Base-by-base conservation (phyloP, 2,329 filamentous ascomycete genomes). In the Colletotrichum endophyticum region DNA sequence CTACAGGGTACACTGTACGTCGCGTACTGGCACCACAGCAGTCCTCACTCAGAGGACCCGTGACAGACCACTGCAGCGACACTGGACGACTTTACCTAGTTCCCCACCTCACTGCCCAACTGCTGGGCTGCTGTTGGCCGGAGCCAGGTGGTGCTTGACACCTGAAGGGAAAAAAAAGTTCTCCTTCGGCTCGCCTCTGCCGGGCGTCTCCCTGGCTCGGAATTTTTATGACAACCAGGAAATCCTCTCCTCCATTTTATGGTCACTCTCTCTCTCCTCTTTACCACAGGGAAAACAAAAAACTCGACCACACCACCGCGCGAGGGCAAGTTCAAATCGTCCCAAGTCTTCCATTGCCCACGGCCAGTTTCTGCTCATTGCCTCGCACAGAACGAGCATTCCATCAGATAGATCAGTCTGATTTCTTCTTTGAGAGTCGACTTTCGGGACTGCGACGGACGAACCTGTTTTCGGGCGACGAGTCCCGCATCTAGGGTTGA, bases 151-250 rank as follows among this genome's bases (percentile, higher is more conserved):
- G 63, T 28, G 36, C 63, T 30, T 22, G 28, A 16, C 53, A 74
- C 28, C 57, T 34, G 61, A 57, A 27, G 32, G 72, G 19, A 8
- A 7, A 53, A 53, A 32, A 57, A 61, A 66, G 53, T 36, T 62
- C 27, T 30, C 61, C 25, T 19, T 62, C 56, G 59, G 59, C 72
- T 74, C 30, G 71, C 57, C 72, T 28, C 61, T 56, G 61, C 63
- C 53, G 53, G 70, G 56, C 36, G 39, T 30, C 73, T 75, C 73
- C 69, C 73, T 75, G 53, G 61, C 66, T 70, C 66, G 70, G 70
- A 66, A 25, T 73, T 75, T 75, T 59, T 44, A 19, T 73, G 56
- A 68, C 49, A 76, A 59, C 73, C 70, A 64, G 70, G 73, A 75
- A 75, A 73, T 73, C 62, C 63, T 75, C 69, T 72, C 57, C 61